These are phyloP conservation scores for Citrullus mucosospermus DNA, from an alignment of 306 rosid genomes.

Conservation along the genomic window DNA sequence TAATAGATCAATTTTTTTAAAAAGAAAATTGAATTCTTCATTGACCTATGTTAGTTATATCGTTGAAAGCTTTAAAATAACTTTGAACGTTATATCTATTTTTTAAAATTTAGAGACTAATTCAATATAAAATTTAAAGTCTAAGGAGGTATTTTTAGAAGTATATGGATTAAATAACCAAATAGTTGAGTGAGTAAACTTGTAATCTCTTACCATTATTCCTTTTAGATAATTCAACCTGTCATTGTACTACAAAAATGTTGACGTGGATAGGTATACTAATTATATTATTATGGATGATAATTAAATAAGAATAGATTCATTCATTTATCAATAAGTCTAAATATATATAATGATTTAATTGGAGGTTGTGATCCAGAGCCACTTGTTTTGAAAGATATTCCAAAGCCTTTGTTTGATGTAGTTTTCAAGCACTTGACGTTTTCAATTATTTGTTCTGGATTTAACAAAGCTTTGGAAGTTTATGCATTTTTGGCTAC, in stretches of 20 bases:
- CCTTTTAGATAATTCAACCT: not conserved
- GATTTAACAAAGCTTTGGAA: not conserved
- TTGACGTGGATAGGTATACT: not conserved
- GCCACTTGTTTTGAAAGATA: slow-evolving; percentile 1
- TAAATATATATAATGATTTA: not conserved
- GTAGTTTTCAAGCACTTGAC: not conserved
- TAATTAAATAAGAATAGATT: not conserved
- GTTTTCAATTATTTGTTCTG: not conserved
- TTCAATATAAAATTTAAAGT: no score
- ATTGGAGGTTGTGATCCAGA: not conserved
- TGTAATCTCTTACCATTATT: no score
- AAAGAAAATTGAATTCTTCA: no score
- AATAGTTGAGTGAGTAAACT: no score
- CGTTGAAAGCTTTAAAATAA: no score
- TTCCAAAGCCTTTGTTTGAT: not conserved
- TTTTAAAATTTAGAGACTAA: no score
- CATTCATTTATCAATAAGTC: not conserved
- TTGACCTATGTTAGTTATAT: no score
- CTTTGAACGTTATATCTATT: no score
- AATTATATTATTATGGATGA: not conserved
- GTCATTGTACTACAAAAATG: not conserved
- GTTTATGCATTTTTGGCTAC: not conserved
- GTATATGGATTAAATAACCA: no score
- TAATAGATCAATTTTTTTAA: no score
- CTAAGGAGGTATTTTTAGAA: no score